Percentiles rank a stretch among this genome's conserved stretches.
These are phyloP conservation scores for Conidiobolus incongruus DNA, from an alignment of 371 early-diverging fungal genomes.

Conservation along the genomic window DNA sequence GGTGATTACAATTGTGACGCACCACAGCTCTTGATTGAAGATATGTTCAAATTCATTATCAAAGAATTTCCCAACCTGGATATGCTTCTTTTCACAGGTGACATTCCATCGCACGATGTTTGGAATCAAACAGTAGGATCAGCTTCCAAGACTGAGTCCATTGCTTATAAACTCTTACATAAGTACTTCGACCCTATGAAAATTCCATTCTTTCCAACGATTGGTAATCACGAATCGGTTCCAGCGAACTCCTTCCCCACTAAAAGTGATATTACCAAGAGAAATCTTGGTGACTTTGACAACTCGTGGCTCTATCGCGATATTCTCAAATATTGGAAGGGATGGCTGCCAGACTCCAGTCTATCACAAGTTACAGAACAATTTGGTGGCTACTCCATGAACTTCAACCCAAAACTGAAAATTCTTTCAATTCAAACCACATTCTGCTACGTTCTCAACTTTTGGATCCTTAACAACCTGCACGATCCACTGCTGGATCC, in stretches of 20 bases:
- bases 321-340: neutral
- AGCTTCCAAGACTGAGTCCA: neutral
- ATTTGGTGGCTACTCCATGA: neutral
- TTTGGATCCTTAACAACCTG: constrained; percentile 4
- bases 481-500: constrained; percentile 4
- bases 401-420: neutral
- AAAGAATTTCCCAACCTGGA: neutral
- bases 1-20: constrained; percentile 8
- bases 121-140: constrained; percentile 1
- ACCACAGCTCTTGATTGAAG: constrained; percentile 2
- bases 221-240: constrained; percentile 8
- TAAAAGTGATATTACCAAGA: neutral
- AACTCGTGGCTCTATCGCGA: neutral
- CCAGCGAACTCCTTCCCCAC: constrained; percentile 8
- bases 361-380: neutral
- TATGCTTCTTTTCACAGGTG: constrained; percentile 1
- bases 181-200: neutral
- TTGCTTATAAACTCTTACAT: neutral
- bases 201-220: constrained; percentile 4
- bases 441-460: constrained; percentile 6
- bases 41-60: constrained; percentile 2
- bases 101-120: constrained; percentile 4
- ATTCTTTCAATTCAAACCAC: constrained; percentile 5
- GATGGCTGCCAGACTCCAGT: neutral
- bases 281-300: neutral